These are phyloP conservation scores for Macrocybe gigantea DNA, from an alignment of 768 basidiomycete species.

Conservation along the genomic window DNA sequence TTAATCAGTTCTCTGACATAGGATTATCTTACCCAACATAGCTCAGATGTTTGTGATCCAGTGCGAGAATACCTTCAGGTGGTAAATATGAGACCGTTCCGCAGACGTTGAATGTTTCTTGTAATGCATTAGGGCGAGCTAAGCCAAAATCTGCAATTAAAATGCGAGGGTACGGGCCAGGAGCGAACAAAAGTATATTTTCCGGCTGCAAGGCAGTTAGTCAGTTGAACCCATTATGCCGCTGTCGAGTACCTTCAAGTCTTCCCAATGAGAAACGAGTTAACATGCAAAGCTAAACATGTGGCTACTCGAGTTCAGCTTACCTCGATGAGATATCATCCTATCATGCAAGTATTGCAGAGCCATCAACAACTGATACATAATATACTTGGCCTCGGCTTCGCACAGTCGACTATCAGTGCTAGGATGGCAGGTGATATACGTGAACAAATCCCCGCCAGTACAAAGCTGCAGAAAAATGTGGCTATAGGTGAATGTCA, in stretches of 20 bases:
- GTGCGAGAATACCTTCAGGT: constrained; percentile 76
- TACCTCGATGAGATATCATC: constrained; percentile 77
- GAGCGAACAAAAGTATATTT: constrained; percentile 71
- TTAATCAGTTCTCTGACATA: neutral
- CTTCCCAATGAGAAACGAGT: constrained; percentile 1
- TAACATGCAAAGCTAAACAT: neutral
- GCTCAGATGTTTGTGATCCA: constrained; percentile 68
- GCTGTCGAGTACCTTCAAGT: constrained; percentile 13
- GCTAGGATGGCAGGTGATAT: constrained; percentile 59
- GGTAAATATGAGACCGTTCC: constrained; percentile 87
- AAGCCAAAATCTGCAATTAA: constrained; percentile 86
- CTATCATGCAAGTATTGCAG: constrained; percentile 66
- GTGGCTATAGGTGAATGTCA: constrained; percentile 38
- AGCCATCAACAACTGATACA: constrained; percentile 72
- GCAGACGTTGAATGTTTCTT: constrained; percentile 81
- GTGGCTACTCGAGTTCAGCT: constrained; percentile 5
- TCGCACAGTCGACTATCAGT: constrained; percentile 53
- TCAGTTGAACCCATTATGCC: neutral
- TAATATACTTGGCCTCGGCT: constrained; percentile 80
- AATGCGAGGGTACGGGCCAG: constrained; percentile 83
- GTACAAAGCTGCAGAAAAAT: constrained; percentile 85
- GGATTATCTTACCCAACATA: constrained; percentile 42
- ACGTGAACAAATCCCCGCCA: constrained; percentile 84
- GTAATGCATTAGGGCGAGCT: constrained; percentile 70
- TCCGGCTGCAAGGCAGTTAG: constrained; percentile 51